Percentiles rank a stretch among this genome's conserved stretches.
These are phyloP conservation scores for Lumnitzera littorea DNA, from an alignment of 345 rosid genomes.

Conservation along the genomic window DNA sequence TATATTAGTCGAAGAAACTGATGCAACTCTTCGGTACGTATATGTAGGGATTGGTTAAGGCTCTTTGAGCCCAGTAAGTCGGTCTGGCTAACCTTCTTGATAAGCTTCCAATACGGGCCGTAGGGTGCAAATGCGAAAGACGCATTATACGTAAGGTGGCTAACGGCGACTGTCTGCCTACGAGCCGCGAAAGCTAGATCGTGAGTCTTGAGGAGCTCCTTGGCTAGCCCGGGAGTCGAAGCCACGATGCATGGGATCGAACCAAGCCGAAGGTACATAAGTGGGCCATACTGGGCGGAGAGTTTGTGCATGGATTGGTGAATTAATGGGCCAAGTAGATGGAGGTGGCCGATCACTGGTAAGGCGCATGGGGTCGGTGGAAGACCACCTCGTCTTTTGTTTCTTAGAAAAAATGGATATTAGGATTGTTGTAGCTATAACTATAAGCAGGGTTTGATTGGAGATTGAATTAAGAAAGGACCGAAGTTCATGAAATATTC, in stretches of 20 bases:
- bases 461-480: not conserved
- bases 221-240: constrained; percentile 31
- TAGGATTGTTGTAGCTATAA: too few species aligned
- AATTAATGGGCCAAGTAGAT: constrained; percentile 34
- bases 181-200: constrained; percentile 33
- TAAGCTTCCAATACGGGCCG: constrained; percentile 45
- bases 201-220: constrained; percentile 26
- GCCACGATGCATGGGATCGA: constrained; percentile 29
- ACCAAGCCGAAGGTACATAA: constrained; percentile 28
- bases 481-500: too few species aligned
- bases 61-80: constrained; percentile 39
- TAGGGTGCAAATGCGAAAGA: constrained; percentile 38
- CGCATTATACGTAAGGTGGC: constrained; percentile 29
- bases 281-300: constrained; percentile 20
- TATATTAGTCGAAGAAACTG: constrained; percentile 7
- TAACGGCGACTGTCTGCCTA: constrained; percentile 23
- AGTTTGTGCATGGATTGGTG: constrained; percentile 27
- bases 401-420: too few species aligned
- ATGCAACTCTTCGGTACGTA: constrained; percentile 20
- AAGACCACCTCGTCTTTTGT: not conserved
- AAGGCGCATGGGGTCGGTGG: constrained; percentile 36
- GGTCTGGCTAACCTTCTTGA: constrained; percentile 30
- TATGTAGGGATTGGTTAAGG: constrained; percentile 26
- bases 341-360: constrained; percentile 43
- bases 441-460: not conserved